A percentile compares a stretch with the other conserved stretches of the same genome.
Evolutionary conservation across 352 stramenopile species (phyloP).

Genomic region (Globisporangium paddicum): DNA sequence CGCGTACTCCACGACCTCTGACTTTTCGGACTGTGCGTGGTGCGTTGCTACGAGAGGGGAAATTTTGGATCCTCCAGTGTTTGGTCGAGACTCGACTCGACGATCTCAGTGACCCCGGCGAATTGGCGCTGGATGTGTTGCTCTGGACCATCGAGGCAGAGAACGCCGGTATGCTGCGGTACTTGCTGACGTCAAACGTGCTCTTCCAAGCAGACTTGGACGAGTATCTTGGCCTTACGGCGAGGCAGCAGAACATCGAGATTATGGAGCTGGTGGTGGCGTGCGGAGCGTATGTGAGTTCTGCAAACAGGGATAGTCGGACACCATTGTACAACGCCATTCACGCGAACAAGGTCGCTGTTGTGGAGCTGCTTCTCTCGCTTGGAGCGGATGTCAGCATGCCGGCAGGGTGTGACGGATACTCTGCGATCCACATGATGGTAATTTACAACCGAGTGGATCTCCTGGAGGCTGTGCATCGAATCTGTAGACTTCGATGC

Average conservation of each 20-base stretch:
- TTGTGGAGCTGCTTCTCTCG: not conserved
- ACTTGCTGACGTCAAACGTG: not conserved
- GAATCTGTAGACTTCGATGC: not conserved
- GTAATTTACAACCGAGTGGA: not conserved
- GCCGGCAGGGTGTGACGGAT: not conserved
- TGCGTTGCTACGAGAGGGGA: too few species aligned
- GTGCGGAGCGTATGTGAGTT: not conserved
- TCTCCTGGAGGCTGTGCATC: not conserved
- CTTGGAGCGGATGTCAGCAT: not conserved
- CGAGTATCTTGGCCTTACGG: not conserved
- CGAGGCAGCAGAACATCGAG: not conserved
- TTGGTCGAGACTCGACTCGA: too few species aligned
- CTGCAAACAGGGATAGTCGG: not conserved
- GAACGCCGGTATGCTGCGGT: not conserved
- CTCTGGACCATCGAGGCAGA: too few species aligned
- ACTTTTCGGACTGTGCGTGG: too few species aligned
- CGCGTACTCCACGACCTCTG: too few species aligned
- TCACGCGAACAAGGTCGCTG: too few species aligned
- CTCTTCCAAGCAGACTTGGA: not conserved
- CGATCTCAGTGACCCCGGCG: too few species aligned
- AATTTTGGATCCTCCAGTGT: too few species aligned
- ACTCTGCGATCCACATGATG: slow-evolving; percentile 1
- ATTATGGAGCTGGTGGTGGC: not conserved
- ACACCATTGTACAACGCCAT: too few species aligned
- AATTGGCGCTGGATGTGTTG: too few species aligned